Evolutionary conservation across 441 rosid species (phyloP).

Genomic region (Kokia cookei): DNA sequence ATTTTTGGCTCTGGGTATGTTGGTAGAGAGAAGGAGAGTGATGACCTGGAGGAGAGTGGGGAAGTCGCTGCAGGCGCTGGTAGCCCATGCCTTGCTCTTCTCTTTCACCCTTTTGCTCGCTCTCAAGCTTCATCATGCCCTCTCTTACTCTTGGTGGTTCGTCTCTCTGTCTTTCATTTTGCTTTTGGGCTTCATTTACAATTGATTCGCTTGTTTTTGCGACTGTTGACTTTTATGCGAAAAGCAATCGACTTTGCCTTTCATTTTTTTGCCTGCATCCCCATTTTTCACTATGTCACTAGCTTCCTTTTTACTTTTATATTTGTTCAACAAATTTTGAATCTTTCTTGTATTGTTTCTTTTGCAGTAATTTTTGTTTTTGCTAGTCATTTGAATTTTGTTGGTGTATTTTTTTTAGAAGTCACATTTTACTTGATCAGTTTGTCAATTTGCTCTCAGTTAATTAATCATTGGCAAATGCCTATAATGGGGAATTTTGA

Average conservation of each 20-base stretch:
- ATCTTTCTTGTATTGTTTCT: background rate
- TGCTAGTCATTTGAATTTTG: background rate
- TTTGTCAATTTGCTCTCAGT: background rate
- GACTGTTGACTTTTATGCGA: background rate
- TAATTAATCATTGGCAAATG: background rate
- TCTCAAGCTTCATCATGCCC: constrained; percentile 59
- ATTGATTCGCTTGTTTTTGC: background rate
- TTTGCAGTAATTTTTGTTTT: background rate
- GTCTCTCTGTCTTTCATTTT: constrained; percentile 10
- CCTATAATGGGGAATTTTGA: background rate
- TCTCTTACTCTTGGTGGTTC: constrained; percentile 73
- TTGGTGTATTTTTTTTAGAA: background rate
- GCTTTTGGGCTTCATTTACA: background rate
- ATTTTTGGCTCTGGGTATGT: constrained; percentile 19
- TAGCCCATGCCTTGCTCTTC: constrained; percentile 68
- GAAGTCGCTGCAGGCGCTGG: constrained; percentile 56
- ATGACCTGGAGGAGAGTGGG: constrained; percentile 82
- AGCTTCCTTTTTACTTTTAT: background rate
- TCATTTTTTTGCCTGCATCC: background rate
- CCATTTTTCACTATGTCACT: background rate
- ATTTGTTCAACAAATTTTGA: background rate
- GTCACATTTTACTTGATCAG: background rate
- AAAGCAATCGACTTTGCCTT: background rate
- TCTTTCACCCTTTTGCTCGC: constrained; percentile 69
- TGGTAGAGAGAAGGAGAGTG: constrained; percentile 46